Conservation (phyloP, 2,329 filamentous ascomycete genomes). For the Penicillium sp. region DNA sequence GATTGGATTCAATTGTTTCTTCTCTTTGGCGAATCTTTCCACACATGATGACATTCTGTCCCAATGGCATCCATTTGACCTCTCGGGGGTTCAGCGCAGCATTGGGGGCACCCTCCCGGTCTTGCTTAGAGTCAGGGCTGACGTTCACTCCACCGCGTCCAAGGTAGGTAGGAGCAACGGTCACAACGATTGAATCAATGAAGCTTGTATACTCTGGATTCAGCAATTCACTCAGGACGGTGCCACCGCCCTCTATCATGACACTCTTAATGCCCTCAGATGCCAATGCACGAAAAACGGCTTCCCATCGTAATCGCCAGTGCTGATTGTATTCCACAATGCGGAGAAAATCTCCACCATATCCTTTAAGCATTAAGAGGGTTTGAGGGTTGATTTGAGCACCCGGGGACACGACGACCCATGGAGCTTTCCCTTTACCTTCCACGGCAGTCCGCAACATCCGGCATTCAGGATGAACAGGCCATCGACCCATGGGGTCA, state of each 20-base stretch:
- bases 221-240: constrained; percentile 80
- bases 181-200: constrained; percentile 78
- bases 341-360: constrained; percentile 48
- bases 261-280: constrained; percentile 67
- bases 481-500: constrained; percentile 76
- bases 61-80: constrained; percentile 73
- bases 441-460: constrained; percentile 64
- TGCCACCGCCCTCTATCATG: constrained; percentile 88
- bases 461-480: constrained; percentile 58
- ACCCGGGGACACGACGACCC: constrained; percentile 59
- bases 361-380: constrained; percentile 45
- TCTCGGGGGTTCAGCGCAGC: constrained; percentile 65
- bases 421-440: constrained; percentile 70
- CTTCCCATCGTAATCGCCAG: constrained; percentile 61
- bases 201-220: constrained; percentile 59
- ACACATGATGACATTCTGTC: constrained; percentile 79
- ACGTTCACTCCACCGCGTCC: constrained; percentile 79
- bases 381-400: constrained; percentile 49
- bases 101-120: constrained; percentile 52
- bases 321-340: constrained; percentile 41
- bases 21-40: constrained; percentile 53
- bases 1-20: not conserved
- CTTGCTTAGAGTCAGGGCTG: constrained; percentile 61
- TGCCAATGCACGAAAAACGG: constrained; percentile 60
- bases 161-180: constrained; percentile 87